These are phyloP conservation scores for Rhododendron molle DNA, from an alignment of 148 eudicot species.

Conservation along the genomic window DNA sequence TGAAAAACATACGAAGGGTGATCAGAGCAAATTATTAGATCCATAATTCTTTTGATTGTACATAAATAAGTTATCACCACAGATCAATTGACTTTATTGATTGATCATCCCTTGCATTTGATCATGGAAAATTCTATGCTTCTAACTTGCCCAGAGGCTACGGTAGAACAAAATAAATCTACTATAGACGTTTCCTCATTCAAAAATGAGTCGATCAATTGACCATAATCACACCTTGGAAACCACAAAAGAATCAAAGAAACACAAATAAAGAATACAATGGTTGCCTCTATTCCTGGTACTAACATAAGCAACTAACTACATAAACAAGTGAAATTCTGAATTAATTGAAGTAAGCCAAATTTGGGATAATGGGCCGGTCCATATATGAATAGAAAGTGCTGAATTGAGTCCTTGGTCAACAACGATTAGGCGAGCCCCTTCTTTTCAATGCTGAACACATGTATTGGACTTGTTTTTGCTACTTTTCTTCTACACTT, in stretches of 20 bases:
- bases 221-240: background rate
- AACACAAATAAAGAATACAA: background rate
- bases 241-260: background rate
- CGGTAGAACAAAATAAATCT: background rate
- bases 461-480: background rate
- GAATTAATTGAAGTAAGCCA: background rate
- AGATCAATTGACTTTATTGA: background rate
- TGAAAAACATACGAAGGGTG: background rate
- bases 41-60: background rate
- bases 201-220: background rate
- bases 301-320: background rate
- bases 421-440: background rate
- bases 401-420: background rate
- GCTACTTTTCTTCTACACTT: background rate
- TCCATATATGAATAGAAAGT: background rate
- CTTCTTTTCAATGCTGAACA: background rate
- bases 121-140: background rate
- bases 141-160: background rate
- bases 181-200: background rate
- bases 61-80: background rate
- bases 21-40: background rate
- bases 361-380: background rate
- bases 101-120: background rate
- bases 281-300: background rate
- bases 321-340: background rate